Percentiles rank a stretch among this genome's conserved stretches.
Evolutionary conservation across 495 filamentous ascomycete genomes (phyloP).

Genomic region (Bacidia gigantensis): DNA sequence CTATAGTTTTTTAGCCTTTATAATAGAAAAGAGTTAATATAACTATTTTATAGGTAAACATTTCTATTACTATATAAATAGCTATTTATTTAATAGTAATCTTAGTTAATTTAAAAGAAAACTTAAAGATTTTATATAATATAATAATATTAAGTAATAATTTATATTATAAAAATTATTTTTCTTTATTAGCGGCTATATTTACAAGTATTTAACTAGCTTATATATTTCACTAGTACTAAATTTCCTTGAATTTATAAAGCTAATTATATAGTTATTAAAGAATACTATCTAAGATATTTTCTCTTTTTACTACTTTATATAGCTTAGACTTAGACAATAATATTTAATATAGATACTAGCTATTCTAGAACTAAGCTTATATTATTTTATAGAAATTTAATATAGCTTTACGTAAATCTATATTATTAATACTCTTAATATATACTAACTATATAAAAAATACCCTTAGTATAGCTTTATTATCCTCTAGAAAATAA

Average conservation of each 20-base stretch:
- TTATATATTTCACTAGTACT: background rate
- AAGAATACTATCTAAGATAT: background rate
- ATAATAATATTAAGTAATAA: background rate
- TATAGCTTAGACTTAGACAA: background rate
- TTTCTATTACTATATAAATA: background rate
- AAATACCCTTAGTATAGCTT: background rate
- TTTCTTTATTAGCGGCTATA: background rate
- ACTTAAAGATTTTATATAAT: background rate
- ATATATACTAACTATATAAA: background rate
- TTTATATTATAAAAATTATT: background rate
- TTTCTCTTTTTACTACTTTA: background rate
- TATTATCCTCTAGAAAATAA: background rate
- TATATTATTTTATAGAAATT: background rate
- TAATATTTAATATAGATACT: background rate
- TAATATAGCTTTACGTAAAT: background rate
- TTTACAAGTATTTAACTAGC: background rate
- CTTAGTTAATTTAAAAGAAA: background rate
- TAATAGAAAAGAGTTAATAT: background rate
- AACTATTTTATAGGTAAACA: background rate
- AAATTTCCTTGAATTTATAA: background rate
- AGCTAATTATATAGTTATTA: background rate
- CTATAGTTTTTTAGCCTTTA: background rate
- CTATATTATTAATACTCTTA: background rate
- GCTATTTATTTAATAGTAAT: background rate
- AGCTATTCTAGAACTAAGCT: no score